These are phyloP conservation scores for Tuber brumale DNA, from an alignment of 495 filamentous ascomycete species.

Conservation along the genomic window DNA sequence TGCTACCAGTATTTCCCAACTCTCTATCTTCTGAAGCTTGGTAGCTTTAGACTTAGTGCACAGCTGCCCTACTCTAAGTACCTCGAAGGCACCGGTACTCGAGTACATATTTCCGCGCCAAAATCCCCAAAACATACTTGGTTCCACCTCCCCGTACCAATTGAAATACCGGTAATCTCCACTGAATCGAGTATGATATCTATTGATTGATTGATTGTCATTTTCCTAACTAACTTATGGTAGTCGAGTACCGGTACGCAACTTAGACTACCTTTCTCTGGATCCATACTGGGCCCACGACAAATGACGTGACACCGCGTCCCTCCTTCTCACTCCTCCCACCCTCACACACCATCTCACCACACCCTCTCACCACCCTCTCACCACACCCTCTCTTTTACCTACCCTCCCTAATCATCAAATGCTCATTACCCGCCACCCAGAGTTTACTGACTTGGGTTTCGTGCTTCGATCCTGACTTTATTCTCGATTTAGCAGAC, in stretches of 20 bases:
- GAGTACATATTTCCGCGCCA: not conserved
- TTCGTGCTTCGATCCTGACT: constrained; percentile 28
- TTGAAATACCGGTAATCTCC: not conserved
- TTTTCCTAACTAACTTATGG: not conserved
- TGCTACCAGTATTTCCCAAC: not conserved
- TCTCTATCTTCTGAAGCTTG: not conserved
- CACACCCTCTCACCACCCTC: constrained; percentile 7
- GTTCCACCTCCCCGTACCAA: not conserved
- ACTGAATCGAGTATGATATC: not conserved
- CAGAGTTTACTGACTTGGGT: constrained; percentile 28
- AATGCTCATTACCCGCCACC: constrained; percentile 38
- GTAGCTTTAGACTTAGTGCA: not conserved
- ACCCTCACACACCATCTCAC: not conserved
- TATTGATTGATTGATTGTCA: not conserved
- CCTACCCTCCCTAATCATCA: constrained; percentile 16
- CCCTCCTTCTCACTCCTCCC: not conserved
- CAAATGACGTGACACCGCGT: constrained; percentile 37
- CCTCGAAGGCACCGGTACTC: not conserved
- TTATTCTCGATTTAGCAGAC: constrained; percentile 33
- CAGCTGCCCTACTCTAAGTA: not conserved
- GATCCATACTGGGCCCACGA: constrained; percentile 29
- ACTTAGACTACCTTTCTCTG: constrained; percentile 5
- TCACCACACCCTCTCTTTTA: constrained; percentile 8
- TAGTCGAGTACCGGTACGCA: not conserved
- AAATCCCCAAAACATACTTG: not conserved